Conservation (phyloP, 441 rosid species). For the Hura crepitans region DNA sequence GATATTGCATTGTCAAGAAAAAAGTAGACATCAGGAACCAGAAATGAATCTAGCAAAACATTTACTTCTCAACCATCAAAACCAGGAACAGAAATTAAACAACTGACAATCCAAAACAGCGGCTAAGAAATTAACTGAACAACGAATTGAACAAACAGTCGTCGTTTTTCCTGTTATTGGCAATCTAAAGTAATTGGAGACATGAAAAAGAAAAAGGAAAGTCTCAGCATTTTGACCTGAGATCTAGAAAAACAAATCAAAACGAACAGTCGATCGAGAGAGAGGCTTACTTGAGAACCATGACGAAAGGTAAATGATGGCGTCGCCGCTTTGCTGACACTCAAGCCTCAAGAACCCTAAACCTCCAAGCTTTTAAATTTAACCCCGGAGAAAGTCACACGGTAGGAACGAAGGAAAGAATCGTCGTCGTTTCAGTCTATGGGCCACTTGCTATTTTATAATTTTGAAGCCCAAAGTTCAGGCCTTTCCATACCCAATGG, state of each 20-base stretch:
- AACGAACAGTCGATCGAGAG: neutral
- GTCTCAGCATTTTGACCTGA: neutral
- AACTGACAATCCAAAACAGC: neutral
- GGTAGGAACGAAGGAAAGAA: neutral
- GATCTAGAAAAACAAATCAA: neutral
- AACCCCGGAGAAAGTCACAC: neutral
- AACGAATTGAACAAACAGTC: neutral
- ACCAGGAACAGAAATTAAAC: neutral
- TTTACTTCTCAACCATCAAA: neutral
- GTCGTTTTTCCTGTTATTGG: neutral
- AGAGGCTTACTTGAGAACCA: constrained; percentile 41
- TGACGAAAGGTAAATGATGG: constrained; percentile 12
- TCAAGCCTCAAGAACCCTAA: constrained; percentile 23
- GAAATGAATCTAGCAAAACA: neutral
- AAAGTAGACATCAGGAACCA: neutral
- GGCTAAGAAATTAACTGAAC: neutral
- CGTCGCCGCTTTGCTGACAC: constrained; percentile 20
- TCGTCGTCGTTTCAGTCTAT: neutral
- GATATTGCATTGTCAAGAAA: neutral
- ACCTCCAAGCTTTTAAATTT: neutral
- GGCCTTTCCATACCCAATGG: neutral
- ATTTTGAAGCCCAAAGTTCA: neutral
- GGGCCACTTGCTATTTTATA: neutral
- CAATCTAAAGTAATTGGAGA: neutral
- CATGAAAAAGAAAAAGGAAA: neutral